Evolutionary conservation across 176 grass and related monocot genomes (phyloP).

Genomic region (Saccharum spontaneum): DNA sequence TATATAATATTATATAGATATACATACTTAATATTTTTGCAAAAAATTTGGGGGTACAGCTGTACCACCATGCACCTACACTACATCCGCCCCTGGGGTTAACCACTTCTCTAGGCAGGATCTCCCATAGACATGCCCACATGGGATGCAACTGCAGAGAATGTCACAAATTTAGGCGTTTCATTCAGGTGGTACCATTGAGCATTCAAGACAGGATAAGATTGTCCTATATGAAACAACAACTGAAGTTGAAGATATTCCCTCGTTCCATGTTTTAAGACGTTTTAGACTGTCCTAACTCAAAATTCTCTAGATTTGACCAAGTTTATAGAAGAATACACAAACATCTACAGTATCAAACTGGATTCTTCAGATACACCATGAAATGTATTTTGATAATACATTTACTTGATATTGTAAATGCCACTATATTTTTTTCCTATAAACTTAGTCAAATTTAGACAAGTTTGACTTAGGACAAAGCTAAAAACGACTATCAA

Average conservation of each 20-base stretch:
- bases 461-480: background rate
- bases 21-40: no score
- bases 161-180: conserved; percentile 12
- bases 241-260: background rate
- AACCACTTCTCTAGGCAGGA: conserved; percentile 81
- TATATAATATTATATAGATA: no score
- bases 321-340: background rate
- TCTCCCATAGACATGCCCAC: conserved; percentile 94
- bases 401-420: background rate
- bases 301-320: background rate
- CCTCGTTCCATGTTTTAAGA: background rate
- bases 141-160: conserved; percentile 70
- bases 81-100: background rate
- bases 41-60: no score
- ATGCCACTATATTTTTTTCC: background rate
- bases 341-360: background rate
- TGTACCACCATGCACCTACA: no score
- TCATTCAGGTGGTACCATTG: background rate
- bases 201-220: background rate
- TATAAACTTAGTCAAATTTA: background rate
- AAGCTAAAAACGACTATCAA: background rate
- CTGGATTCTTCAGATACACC: background rate
- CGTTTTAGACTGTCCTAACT: background rate
- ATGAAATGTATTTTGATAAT: background rate
- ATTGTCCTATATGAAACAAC: background rate